phyloP scores from a whole-genome alignment of 306 rosid species.

The Inga leiocalycina region DNA sequence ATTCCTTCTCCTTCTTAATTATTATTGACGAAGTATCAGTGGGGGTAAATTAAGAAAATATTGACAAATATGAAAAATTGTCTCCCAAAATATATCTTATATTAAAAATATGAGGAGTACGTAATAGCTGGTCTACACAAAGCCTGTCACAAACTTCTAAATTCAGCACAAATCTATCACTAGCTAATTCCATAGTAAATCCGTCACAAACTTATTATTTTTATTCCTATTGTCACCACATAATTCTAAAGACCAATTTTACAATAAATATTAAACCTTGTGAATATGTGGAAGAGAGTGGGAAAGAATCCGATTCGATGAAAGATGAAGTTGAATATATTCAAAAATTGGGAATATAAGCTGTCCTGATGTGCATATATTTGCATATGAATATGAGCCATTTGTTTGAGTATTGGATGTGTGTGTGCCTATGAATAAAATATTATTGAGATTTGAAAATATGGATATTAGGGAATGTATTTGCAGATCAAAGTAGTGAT shows the following conservation, averaged over 20 bases:
- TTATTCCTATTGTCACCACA: background rate
- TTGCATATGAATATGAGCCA: background rate
- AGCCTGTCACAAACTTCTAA: too few species aligned
- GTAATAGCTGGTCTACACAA: too few species aligned
- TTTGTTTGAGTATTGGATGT: background rate
- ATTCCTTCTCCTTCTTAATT: too few species aligned
- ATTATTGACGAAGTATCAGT: too few species aligned
- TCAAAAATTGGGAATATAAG: background rate
- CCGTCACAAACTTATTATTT: background rate
- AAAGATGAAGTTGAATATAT: background rate
- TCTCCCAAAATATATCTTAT: too few species aligned
- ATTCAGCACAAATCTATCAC: too few species aligned
- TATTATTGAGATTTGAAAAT: background rate
- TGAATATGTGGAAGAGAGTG: background rate
- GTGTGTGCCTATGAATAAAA: too few species aligned
- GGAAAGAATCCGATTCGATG: background rate
- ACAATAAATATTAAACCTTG: background rate
- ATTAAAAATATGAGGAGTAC: too few species aligned
- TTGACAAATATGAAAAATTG: too few species aligned
- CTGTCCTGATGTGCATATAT: background rate
- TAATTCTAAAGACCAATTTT: background rate
- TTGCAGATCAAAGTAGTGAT: background rate
- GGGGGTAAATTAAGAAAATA: too few species aligned
- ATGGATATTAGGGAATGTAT: background rate
- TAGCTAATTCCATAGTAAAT: too few species aligned